Percentiles rank a stretch among this genome's conserved stretches.
Evolutionary conservation across 169 alveolate genomes (phyloP).

Genomic region (Plasmodium cynomolgi): DNA sequence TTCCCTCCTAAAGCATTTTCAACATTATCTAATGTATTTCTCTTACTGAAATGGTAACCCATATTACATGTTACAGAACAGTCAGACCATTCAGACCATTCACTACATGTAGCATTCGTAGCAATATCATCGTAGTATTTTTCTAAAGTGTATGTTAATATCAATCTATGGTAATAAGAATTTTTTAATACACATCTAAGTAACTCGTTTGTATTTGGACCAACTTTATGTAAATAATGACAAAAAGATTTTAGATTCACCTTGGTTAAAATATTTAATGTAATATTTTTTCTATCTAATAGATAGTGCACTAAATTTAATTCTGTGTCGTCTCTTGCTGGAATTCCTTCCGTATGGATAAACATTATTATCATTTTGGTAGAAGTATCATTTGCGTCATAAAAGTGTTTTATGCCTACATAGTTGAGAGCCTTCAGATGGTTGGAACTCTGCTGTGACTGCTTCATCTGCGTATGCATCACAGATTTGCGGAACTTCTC

Average conservation of each 20-base stretch:
- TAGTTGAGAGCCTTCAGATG: conserved; percentile 62
- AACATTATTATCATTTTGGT: conserved; percentile 54
- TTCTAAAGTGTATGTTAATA: background rate
- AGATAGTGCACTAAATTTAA: conserved; percentile 13
- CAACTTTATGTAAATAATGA: conserved; percentile 37
- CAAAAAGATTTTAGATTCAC: conserved; percentile 14
- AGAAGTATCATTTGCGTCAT: background rate
- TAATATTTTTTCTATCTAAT: conserved; percentile 54
- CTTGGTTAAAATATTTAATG: conserved; percentile 24
- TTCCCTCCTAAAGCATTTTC: background rate
- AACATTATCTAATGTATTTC: background rate
- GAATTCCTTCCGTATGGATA: conserved; percentile 39
- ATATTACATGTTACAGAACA: conserved; percentile 48
- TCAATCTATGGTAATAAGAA: background rate
- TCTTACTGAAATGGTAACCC: conserved; percentile 18
- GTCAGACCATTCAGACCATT: conserved; percentile 36
- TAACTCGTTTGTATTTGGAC: conserved; percentile 67
- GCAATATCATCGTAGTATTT: conserved; percentile 54
- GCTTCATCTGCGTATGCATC: background rate
- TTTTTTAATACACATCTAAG: conserved; percentile 47
- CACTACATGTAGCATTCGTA: conserved; percentile 51
- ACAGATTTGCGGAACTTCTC: background rate
- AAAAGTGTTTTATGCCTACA: conserved; percentile 50
- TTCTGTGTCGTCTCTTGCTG: background rate
- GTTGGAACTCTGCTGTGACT: background rate